phyloP scores from a whole-genome alignment of 345 rosid species.

The Aquilaria malaccensis region DNA sequence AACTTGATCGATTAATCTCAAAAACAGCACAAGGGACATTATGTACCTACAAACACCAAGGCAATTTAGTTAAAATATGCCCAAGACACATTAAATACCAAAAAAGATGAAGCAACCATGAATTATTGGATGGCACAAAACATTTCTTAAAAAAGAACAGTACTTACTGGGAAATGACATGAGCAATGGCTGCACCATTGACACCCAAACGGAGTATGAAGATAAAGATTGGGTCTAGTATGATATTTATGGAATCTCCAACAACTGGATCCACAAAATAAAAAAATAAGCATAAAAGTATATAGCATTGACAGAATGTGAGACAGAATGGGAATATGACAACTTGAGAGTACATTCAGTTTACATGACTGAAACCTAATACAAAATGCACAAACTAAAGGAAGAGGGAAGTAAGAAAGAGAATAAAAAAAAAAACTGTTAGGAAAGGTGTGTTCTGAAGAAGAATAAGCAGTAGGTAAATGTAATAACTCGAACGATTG shows the following conservation, averaged over 20 bases:
- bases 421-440: no score
- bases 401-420: no score
- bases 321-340: no score
- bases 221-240: conserved; percentile 45
- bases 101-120: neutral
- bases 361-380: no score
- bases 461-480: no score
- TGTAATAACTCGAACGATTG: no score
- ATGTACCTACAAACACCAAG: conserved; percentile 22
- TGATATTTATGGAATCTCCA: conserved; percentile 39
- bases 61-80: neutral
- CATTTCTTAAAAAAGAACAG: neutral
- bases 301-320: no score
- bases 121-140: neutral
- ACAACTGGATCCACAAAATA: conserved; percentile 15
- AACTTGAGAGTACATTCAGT: no score
- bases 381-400: no score
- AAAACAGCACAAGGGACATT: conserved; percentile 25
- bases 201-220: conserved; percentile 41
- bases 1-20: conserved; percentile 26
- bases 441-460: no score
- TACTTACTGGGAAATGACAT: conserved; percentile 61
- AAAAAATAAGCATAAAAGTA: no score
- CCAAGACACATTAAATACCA: neutral
- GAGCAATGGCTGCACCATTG: conserved; percentile 63